Evolutionary conservation across 495 filamentous ascomycete species (phyloP), one percentile per base, ranked within the genome.

Genomic region (Coniosporium apollinis): DNA sequence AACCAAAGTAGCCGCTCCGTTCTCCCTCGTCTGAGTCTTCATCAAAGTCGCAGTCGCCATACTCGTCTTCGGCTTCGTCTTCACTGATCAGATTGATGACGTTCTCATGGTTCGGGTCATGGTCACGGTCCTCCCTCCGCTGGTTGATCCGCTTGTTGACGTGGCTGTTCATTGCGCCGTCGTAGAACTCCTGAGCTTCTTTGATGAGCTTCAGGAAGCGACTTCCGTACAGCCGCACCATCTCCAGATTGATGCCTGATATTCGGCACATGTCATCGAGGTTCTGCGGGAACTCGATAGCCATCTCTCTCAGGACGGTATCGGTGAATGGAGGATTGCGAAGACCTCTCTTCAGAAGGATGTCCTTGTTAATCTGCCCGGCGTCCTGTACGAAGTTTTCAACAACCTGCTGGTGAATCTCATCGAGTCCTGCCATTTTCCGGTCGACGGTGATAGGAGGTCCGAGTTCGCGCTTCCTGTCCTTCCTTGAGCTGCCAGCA

Each of bases 281-380:
- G 21, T 52, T 59, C 46, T 68, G 76, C 42, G 87, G 76, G 30
- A 79, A 84, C 19, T 59, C 47, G 26, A 93, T 79, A 4, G 72
- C 82, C 77, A 97, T 93, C 47, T 82, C 75, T 18, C 84, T 75
- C 34, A 91, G 60, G 1, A 82, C 62, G 19, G 64, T 66, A 46
- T 94, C 83, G 0, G 76, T 75, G 52, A 96, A 96, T 2, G 79
- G 76, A 33, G 67, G 59, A 13, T 59, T 64, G 8, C 76, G 71
- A 14, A 82, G 59, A 8, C 58, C 51, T 26, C 73, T 75, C 7
- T 64, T 56, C 30, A 75, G 64, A 36, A 83, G 66, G 18, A 94
- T 58, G 36, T 74, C 63, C 42, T 76, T 68, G 43, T 77, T 71
- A 25, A 71, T 46, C 17, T 61, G 49, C 50, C 76, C 78, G 0